phyloP scores from a whole-genome alignment of 192 early-diverging fungal genomes.

The Backusella tarrabulga region DNA sequence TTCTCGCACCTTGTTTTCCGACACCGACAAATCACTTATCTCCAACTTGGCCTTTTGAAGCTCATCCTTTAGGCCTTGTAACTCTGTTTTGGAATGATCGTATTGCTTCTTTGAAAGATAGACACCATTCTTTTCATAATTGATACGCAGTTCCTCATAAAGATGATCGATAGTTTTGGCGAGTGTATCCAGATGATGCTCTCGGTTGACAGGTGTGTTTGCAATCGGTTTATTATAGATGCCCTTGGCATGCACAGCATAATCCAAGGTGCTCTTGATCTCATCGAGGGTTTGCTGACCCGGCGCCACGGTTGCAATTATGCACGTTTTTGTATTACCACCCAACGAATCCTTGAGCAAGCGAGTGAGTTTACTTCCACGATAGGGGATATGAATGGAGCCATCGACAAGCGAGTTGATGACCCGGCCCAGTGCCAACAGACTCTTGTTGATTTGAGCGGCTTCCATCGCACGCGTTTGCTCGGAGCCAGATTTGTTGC shows the following conservation, averaged over 20 bases:
- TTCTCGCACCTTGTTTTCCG: background rate
- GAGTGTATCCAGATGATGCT: constrained; percentile 81
- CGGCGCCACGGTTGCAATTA: constrained; percentile 92
- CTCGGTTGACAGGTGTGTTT: constrained; percentile 80
- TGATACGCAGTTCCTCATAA: constrained; percentile 69
- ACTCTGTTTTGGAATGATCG: constrained; percentile 51
- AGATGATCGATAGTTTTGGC: constrained; percentile 77
- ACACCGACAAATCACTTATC: background rate
- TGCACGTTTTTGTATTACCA: constrained; percentile 90
- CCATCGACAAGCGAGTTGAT: constrained; percentile 65
- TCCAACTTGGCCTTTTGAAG: constrained; percentile 13
- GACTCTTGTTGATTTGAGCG: constrained; percentile 85
- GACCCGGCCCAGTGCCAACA: constrained; percentile 70
- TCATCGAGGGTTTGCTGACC: constrained; percentile 66
- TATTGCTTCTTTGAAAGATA: constrained; percentile 71
- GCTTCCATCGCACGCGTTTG: constrained; percentile 81
- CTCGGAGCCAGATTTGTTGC: constrained; percentile 87
- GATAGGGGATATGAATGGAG: constrained; percentile 67
- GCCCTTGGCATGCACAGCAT: constrained; percentile 75
- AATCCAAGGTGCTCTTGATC: constrained; percentile 74
- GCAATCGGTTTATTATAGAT: constrained; percentile 76
- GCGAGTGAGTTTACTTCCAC: constrained; percentile 86
- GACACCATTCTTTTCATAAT: constrained; percentile 80
- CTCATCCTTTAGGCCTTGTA: constrained; percentile 44
- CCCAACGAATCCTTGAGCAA: constrained; percentile 89